Evolutionary conservation across 1,284 basidiomycete genomes (phyloP), one percentile per base, ranked within the genome.

Genomic region (Boletus sp.): DNA sequence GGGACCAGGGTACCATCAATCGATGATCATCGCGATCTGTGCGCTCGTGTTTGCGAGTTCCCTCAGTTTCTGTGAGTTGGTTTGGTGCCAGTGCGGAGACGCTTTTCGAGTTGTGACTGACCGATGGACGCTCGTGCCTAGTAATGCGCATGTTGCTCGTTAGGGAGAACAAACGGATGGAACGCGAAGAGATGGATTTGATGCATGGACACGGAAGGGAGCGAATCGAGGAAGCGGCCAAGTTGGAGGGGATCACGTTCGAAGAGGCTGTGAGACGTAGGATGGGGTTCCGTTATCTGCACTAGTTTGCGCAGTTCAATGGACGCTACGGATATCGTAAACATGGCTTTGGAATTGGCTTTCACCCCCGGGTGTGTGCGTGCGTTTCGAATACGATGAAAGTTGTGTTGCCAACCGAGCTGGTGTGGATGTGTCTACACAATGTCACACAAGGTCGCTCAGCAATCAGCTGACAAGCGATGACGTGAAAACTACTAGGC

Each of bases 1-100:
- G 76, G 65, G 73, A 3, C 76, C 77, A 0, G 48, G 64, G 36
- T 80, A 80, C 52, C 76, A 74, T 42, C 75, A 69, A 33, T 77
- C 76, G 0, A 74, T 79, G 74, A 64, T 66, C 14, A 74, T 80
- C 43, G 73, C 72, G 1, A 58, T 80, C 5, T 65, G 63, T 29
- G 57, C 66, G 4, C 62, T 79, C 8, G 69, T 61, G 22, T 57
- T 77, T 3, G 62, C 68, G 51, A 66, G 65, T 4, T 25, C 67
- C 8, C 51, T 76, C 12, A 61, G 71, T 26, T 52, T 72, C 3
- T 54, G 76, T 77, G 59, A 1, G 70, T 33, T 5, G 10, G 20
- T 30, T 30, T 12, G 14, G 7, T 30, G 29, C 14, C 8, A n/a
- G 22, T 22, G 22, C 22, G 8, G n/a, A 27, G 30, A 32, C n/a